Base-by-base conservation (phyloP, 805 yeast species). In the Priceomyces fermenticarens region DNA sequence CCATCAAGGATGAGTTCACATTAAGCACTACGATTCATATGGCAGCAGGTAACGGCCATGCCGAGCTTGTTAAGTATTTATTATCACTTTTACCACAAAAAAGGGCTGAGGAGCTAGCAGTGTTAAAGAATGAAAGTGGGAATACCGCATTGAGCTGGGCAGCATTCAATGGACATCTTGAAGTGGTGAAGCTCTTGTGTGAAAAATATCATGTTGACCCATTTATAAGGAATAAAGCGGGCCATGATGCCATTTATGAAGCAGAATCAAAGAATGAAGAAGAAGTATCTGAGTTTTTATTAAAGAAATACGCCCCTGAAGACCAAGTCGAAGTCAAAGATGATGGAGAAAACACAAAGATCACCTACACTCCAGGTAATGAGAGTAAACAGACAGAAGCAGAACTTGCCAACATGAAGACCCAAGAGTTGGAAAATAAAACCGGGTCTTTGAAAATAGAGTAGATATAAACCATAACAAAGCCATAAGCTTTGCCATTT, bases 111-210 rank as follows among this genome's bases (percentile, higher is more conserved):
- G 40, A 45, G 25, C 53, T 65, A 42, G 70, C 63, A 10, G 45
- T 57, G 17, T 51, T 50, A 12, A 44, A 69, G 41, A 93, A 93
- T 58, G 85, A 79, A 37, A 79, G 85, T 14, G 99, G 98, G 2
- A 93, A 93, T 60, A 90, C 99, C 0, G 85, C 98, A 1, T 71
- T 93, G 48, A 98, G 93, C 60, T 93, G 99, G 99, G 97, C 98
- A 0, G 77, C 95, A 0, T 77, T 81, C 49, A 89, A 87, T 54
- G 98, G 97, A 1, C 89, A 89, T 53, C 61, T 88, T 42, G 81
- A 77, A 2, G 68, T 83, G 7, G 91, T 88, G 14, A 65, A 84
- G 58, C 53, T 78, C 10, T 67, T 93, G 33, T 82, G 91, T 60
- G 91, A 85, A 14, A 73, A 78, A 42, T 85, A 78, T 51, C 75